Percentiles rank a stretch among this genome's conserved stretches.
Evolutionary conservation across 139 green algal species (phyloP).

Genomic region (Micractinium conductrix): DNA sequence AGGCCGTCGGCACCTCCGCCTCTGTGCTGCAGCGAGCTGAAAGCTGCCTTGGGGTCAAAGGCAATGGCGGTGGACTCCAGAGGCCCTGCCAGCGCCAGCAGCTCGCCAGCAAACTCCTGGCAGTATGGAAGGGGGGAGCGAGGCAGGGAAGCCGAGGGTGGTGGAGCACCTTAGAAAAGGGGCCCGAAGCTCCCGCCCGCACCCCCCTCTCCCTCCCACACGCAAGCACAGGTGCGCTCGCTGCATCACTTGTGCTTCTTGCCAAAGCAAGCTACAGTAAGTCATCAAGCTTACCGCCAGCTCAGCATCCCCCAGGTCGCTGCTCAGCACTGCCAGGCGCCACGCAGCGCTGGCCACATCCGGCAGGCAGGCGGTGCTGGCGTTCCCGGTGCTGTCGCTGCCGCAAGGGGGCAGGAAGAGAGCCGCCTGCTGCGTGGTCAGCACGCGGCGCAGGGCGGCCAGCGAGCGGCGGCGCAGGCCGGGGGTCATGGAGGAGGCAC

Average conservation of each 20-base stretch:
- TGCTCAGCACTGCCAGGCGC: slow-evolving; percentile 53
- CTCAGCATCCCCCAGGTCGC: slow-evolving; percentile 39
- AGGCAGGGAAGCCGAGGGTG: neutral
- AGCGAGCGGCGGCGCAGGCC: slow-evolving; percentile 41
- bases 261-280: too few species aligned
- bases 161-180: neutral
- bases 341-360: slow-evolving; percentile 52
- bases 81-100: slow-evolving; percentile 61
- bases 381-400: slow-evolving; percentile 24
- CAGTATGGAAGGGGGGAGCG: neutral
- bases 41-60: slow-evolving; percentile 47
- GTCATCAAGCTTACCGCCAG: slow-evolving; percentile 44
- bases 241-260: neutral
- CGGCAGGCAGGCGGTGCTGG: slow-evolving; percentile 30
- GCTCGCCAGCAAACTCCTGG: slow-evolving; percentile 50
- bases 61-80: slow-evolving; percentile 53
- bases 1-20: neutral
- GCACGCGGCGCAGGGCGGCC: slow-evolving; percentile 25
- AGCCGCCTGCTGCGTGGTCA: slow-evolving; percentile 20
- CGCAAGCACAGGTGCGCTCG: too few species aligned
- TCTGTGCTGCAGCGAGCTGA: neutral
- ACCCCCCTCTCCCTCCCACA: too few species aligned
- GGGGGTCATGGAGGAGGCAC: slow-evolving; percentile 37
- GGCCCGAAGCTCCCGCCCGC: too few species aligned
- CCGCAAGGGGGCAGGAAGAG: slow-evolving; percentile 11